Percentiles rank a stretch among this genome's conserved stretches.
Conservation (phyloP, 73 alveolate species). For the Blepharisma japonicum region DNA sequence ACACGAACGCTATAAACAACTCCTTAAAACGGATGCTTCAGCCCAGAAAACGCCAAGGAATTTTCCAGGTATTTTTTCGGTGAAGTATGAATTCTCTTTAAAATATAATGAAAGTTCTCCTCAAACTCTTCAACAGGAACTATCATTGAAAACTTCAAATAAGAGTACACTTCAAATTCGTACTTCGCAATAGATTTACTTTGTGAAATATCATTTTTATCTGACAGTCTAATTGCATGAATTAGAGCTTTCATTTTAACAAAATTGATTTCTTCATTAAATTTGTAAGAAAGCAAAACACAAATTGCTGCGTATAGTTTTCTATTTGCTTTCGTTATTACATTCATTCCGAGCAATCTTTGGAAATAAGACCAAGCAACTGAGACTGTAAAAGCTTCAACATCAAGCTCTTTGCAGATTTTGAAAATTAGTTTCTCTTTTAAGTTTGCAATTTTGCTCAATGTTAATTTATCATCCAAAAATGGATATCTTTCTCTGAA, state of each 20-base stretch:
- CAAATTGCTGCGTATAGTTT: constrained; percentile 7
- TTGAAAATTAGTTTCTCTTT: constrained; percentile 2
- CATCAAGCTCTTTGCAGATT: background rate
- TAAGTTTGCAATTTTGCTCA: constrained; percentile 2
- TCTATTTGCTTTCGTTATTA: constrained; percentile 6
- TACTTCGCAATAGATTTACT: background rate
- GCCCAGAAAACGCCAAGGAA: too few species aligned
- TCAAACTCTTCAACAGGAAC: background rate
- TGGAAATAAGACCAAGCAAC: background rate
- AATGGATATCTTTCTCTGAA: background rate
- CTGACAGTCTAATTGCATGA: background rate
- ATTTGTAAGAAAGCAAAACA: background rate
- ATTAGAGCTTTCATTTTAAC: background rate
- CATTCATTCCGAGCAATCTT: background rate
- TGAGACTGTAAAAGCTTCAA: background rate
- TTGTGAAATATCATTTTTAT: background rate
- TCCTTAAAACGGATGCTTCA: too few species aligned
- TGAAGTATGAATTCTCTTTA: too few species aligned
- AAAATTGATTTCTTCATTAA: constrained; percentile 5
- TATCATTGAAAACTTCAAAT: constrained; percentile 1
- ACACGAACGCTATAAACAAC: too few species aligned
- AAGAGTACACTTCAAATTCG: background rate
- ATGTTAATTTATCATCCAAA: background rate
- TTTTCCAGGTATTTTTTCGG: too few species aligned
- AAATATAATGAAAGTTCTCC: background rate